These are phyloP conservation scores for Panellus pusillus DNA, from an alignment of 768 basidiomycete genomes.

Conservation along the genomic window DNA sequence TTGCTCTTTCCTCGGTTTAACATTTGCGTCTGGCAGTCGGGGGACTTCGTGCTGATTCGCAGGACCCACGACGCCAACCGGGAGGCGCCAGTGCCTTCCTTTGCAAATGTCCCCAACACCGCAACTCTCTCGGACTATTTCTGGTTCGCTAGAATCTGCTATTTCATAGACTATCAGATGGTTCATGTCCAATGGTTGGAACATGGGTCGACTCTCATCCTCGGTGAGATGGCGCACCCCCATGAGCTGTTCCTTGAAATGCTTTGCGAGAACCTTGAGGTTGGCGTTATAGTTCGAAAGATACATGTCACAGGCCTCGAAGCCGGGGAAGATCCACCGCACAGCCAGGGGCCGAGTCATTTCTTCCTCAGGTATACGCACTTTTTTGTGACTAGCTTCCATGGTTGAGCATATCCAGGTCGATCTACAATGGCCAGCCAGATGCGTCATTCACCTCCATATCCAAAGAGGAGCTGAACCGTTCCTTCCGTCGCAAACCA, in stretches of 20 bases:
- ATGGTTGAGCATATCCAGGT: constrained; percentile 34
- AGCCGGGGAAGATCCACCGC: too few relatives aligned
- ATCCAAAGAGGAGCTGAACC: constrained; percentile 27
- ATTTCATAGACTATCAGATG: constrained; percentile 40
- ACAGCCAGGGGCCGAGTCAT: too few relatives aligned
- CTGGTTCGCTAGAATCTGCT: constrained; percentile 72
- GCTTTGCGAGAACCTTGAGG: constrained; percentile 45
- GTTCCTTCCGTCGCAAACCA: constrained; percentile 28
- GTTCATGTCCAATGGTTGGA: constrained; percentile 77
- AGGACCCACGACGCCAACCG: constrained; percentile 29
- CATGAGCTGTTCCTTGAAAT: constrained; percentile 67
- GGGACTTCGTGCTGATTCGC: constrained; percentile 60
- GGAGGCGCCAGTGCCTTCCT: constrained; percentile 27
- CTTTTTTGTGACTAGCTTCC: not conserved
- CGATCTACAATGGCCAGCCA: constrained; percentile 43
- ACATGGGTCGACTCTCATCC: constrained; percentile 62
- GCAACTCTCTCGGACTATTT: constrained; percentile 58
- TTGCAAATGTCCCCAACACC: constrained; percentile 36
- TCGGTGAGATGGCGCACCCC: constrained; percentile 58
- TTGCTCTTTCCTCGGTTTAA: not conserved
- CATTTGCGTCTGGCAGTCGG: constrained; percentile 45
- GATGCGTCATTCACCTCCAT: constrained; percentile 49
- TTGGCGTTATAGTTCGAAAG: constrained; percentile 48
- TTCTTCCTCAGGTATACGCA: constrained; percentile 23
- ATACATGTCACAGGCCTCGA: constrained; percentile 21